phyloP scores from a whole-genome alignment of 192 early-diverging fungal genomes.

The Coemansia sp. region DNA sequence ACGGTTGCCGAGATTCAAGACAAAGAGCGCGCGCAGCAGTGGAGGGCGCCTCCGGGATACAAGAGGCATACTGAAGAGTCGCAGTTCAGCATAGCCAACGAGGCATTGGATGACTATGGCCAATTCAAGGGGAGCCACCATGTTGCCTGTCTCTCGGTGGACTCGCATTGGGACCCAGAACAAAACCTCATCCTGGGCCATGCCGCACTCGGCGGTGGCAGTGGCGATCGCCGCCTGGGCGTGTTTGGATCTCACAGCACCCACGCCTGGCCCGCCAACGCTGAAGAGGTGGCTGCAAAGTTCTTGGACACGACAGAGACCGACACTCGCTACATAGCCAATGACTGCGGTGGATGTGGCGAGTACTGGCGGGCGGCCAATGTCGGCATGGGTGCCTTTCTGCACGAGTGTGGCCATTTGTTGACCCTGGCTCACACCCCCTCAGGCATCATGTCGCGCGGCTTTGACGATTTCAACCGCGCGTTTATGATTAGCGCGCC shows the following conservation, averaged over 20 bases:
- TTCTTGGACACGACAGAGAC: conserved; percentile 59
- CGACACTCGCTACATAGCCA: conserved; percentile 58
- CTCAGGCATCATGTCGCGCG: conserved; percentile 62
- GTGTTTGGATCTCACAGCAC: conserved; percentile 70
- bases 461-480: conserved; percentile 67
- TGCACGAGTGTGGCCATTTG: conserved; percentile 72
- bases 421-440: conserved; percentile 61
- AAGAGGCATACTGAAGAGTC: conserved; percentile 39
- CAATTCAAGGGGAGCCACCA: conserved; percentile 42
- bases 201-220: conserved; percentile 65
- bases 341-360: conserved; percentile 62
- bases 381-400: conserved; percentile 71
- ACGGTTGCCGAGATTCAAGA: conserved; percentile 60
- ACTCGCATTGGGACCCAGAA: conserved; percentile 59
- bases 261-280: conserved; percentile 61
- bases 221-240: conserved; percentile 54
- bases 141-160: conserved; percentile 59
- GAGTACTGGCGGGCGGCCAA: conserved; percentile 64
- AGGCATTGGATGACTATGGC: conserved; percentile 56
- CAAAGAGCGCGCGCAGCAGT: conserved; percentile 62
- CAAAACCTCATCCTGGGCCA: conserved; percentile 58
- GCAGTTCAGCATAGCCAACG: conserved; percentile 56
- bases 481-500: conserved; percentile 65
- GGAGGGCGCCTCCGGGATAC: conserved; percentile 40
- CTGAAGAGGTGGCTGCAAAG: conserved; percentile 60